A percentile compares a stretch with the other conserved stretches of the same genome.
Evolutionary conservation across 2,329 filamentous ascomycete genomes (phyloP).

Genomic region (Penicillium sp.): DNA sequence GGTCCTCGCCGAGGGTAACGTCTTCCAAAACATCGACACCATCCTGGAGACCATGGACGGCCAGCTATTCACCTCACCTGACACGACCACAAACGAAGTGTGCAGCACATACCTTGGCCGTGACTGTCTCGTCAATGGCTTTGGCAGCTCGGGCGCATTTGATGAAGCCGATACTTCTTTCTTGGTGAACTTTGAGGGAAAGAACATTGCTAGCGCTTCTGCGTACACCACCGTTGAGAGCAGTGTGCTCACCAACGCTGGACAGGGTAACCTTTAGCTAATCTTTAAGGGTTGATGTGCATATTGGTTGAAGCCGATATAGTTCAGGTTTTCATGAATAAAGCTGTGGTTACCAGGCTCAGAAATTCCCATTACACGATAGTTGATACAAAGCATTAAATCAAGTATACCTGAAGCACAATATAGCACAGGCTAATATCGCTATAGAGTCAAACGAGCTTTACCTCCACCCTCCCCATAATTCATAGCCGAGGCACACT

Average conservation of each 20-base stretch:
- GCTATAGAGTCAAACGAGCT: too few species aligned
- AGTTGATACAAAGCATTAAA: too few species aligned
- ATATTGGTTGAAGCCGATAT: too few species aligned
- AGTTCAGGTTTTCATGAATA: too few species aligned
- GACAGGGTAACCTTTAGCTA: too few species aligned
- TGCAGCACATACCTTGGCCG: conserved; percentile 49
- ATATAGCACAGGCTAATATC: too few species aligned
- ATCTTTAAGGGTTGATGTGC: too few species aligned
- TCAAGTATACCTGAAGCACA: too few species aligned
- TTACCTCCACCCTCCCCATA: too few species aligned
- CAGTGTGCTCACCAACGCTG: conserved; percentile 40
- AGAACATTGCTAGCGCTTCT: conserved; percentile 48
- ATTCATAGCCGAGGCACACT: too few species aligned
- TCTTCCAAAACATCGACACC: conserved; percentile 53
- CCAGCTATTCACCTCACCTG: conserved; percentile 36
- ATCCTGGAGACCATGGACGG: conserved; percentile 40
- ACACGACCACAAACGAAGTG: conserved; percentile 31
- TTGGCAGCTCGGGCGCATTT: conserved; percentile 34
- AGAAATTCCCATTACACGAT: too few species aligned
- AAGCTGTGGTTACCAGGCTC: too few species aligned
- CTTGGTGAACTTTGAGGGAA: conserved; percentile 50
- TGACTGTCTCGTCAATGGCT: conserved; percentile 50
- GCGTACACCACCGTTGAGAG: conserved; percentile 33
- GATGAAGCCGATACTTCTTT: conserved; percentile 45
- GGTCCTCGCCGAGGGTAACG: conserved; percentile 55